These are phyloP conservation scores for Dalbergia cochinchinensis DNA, from an alignment of 306 rosid species.

Conservation along the genomic window DNA sequence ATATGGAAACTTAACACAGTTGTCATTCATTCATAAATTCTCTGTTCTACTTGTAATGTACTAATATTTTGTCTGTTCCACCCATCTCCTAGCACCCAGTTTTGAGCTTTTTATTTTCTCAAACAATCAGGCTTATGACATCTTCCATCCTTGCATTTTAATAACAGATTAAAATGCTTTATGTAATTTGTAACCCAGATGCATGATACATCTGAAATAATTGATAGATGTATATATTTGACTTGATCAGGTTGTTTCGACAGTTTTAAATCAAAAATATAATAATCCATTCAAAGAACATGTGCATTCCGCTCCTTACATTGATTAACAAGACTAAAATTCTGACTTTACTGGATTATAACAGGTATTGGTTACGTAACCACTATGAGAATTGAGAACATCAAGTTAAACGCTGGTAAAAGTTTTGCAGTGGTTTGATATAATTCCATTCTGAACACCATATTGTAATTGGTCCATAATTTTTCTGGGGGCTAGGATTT, in stretches of 20 bases:
- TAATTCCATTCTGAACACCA: constrained; percentile 19
- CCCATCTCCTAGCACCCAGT: neutral
- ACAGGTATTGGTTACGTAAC: constrained; percentile 18
- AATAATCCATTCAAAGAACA: constrained; percentile 3
- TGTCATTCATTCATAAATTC: constrained; percentile 9
- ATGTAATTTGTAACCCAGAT: constrained; percentile 10
- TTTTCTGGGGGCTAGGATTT: constrained; percentile 20
- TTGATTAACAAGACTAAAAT: neutral
- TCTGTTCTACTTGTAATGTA: neutral
- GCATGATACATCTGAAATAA: constrained; percentile 25
- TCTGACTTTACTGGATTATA: neutral
- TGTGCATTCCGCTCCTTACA: neutral
- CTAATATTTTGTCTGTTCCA: constrained; percentile 22
- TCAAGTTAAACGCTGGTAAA: constrained; percentile 9
- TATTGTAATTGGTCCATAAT: constrained; percentile 10
- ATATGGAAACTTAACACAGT: neutral
- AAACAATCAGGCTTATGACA: neutral
- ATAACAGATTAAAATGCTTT: constrained; percentile 34
- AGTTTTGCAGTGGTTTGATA: constrained; percentile 13
- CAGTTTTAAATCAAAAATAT: constrained; percentile 13
- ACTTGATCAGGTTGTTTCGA: neutral
- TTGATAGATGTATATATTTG: neutral
- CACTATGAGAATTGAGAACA: neutral
- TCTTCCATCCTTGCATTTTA: neutral
- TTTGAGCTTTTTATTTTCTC: constrained; percentile 20